phyloP scores from a whole-genome alignment of 257 asterid species.

The Vinca minor region DNA sequence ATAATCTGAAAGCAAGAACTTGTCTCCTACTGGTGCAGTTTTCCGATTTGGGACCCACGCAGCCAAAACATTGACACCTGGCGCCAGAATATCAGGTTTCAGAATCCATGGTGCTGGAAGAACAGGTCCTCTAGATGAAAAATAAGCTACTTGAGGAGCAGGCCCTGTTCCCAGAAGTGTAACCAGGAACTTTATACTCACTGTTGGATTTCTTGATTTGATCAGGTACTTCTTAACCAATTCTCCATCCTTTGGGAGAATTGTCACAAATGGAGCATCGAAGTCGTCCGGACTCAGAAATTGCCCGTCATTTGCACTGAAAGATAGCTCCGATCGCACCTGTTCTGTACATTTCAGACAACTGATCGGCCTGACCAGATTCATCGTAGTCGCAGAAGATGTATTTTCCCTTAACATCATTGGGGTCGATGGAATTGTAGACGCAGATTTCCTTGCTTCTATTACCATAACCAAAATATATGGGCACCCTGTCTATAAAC shows the following conservation, averaged over 20 bases:
- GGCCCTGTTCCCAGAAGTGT: slow-evolving; percentile 17
- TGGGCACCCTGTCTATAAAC: slow-evolving; percentile 9
- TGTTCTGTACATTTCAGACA: not conserved
- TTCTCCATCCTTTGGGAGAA: slow-evolving; percentile 8
- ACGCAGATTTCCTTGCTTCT: slow-evolving; percentile 15
- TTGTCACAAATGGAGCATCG: slow-evolving; percentile 5
- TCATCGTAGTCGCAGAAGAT: slow-evolving; percentile 14
- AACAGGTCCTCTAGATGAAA: slow-evolving; percentile 18
- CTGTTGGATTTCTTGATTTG: slow-evolving; percentile 1
- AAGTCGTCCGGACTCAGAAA: slow-evolving; percentile 3
- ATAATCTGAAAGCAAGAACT: slow-evolving; percentile 6
- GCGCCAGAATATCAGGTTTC: slow-evolving; percentile 18
- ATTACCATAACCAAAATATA: slow-evolving; percentile 8
- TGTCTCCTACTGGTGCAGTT: slow-evolving; percentile 6
- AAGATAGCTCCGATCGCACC: slow-evolving; percentile 16
- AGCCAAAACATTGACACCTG: slow-evolving; percentile 9
- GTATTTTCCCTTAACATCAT: slow-evolving; percentile 6
- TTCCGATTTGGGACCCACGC: slow-evolving; percentile 17
- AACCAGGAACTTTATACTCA: slow-evolving; percentile 8
- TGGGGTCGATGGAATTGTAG: not conserved
- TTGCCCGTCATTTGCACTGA: slow-evolving; percentile 11
- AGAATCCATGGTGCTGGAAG: slow-evolving; percentile 11
- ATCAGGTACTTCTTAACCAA: slow-evolving; percentile 1
- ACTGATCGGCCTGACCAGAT: not conserved
- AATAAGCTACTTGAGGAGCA: slow-evolving; percentile 16